Evolutionary conservation across 441 rosid genomes (phyloP), one percentile per base, ranked within the genome.

Genomic region (Populus tomentosa): DNA sequence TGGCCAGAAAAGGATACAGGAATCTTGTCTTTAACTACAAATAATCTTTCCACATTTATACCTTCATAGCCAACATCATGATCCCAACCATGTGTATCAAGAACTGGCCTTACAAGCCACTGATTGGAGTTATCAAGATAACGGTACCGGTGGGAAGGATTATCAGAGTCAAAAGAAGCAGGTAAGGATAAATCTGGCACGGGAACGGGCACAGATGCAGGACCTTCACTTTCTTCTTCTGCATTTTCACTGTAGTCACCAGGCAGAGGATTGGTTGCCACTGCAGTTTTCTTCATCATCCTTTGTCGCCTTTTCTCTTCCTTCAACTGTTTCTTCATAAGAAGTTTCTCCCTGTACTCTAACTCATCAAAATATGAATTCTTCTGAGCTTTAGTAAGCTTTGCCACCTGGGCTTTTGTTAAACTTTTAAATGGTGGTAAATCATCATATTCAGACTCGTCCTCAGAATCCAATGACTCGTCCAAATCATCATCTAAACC

Each of bases 41-140:
- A 93, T 77, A 91, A 77, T 56, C 91, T 85, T 84, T 95, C 98
- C 3, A 83, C 87, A 81, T 91, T 95, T 61, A 95, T 89, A 69
- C 99, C 98, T 79, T 95, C 98, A 59, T 95, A 95, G 50, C 99
- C 99, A 82, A 94, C 87, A 80, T 95, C 99, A 75, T 92, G 98
- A 83, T 95, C 99, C 99, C 98, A 94, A 72, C 99, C 99, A 74
- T 91, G 97, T 70, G 97, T 87, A 76, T 92, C 99, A 32, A 95
- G 84, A 77, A 91, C 97, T 61, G 99, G 97, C 89, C 97, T 87
- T 65, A 94, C 91, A 20, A 95, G 91, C 97, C 98, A 92, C 50
- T 89, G 97, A 79, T 84, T 92, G 61, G 89, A 79, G 71, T 88
- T 83, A 81, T 95, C 99, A 64, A 95, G 94, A 83, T 78, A 89